phyloP scores from a whole-genome alignment of 2,329 filamentous ascomycete genomes.

The Dactylellina cionopaga region DNA sequence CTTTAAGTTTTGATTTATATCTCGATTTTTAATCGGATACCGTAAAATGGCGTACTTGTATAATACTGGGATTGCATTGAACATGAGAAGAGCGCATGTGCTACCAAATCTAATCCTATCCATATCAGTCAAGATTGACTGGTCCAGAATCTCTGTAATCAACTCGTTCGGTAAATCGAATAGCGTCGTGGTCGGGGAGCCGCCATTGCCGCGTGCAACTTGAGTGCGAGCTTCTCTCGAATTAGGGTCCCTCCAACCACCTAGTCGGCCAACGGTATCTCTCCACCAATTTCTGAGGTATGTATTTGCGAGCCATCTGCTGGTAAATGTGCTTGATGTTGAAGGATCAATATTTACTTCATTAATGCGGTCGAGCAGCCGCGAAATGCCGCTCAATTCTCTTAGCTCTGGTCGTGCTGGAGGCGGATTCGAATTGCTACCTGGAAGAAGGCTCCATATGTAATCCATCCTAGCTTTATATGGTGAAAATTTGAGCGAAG shows the following conservation, averaged over 20 bases:
- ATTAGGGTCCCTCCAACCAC: background rate
- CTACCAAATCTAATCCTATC: conserved; percentile 38
- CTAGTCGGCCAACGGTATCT: background rate
- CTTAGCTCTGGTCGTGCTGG: conserved; percentile 12
- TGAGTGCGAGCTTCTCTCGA: too few species aligned
- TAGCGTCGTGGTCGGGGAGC: background rate
- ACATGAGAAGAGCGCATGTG: conserved; percentile 22
- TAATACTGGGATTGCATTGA: conserved; percentile 30
- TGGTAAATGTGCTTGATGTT: background rate
- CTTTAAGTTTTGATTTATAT: conserved; percentile 30
- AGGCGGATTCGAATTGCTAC: background rate
- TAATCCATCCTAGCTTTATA: conserved; percentile 29
- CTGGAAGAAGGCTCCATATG: conserved; percentile 3
- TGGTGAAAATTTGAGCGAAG: background rate
- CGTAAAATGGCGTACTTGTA: conserved; percentile 42
- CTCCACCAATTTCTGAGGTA: conserved; percentile 4
- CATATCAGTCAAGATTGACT: conserved; percentile 1
- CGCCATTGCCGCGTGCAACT: background rate
- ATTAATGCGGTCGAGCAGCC: conserved; percentile 24
- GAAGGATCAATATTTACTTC: conserved; percentile 15
- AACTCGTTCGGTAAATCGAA: conserved; percentile 37
- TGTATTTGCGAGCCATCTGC: background rate
- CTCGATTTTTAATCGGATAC: conserved; percentile 29
- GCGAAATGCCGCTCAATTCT: conserved; percentile 18
- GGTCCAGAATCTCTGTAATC: conserved; percentile 22